Evolutionary conservation across 768 basidiomycete genomes (phyloP).

Genomic region (Calocera viscosa): DNA sequence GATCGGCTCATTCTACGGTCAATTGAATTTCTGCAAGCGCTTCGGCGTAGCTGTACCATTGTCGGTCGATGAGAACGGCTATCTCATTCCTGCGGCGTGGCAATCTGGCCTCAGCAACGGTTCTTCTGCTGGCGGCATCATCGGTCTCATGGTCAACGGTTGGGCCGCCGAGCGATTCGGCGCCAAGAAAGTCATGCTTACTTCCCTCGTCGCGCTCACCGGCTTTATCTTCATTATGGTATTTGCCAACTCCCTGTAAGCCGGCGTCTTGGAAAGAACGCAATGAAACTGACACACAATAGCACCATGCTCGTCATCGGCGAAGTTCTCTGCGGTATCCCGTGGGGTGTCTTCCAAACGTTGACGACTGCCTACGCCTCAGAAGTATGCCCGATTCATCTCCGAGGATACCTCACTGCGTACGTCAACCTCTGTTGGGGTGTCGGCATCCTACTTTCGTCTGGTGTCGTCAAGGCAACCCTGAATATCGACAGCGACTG

Average conservation of each 20-base stretch:
- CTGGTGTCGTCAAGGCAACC: slow-evolving; percentile 21
- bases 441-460: slow-evolving; percentile 20
- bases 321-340: slow-evolving; percentile 25
- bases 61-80: slow-evolving; percentile 21
- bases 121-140: slow-evolving; percentile 24
- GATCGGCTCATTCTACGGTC: slow-evolving; percentile 16
- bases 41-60: slow-evolving; percentile 10
- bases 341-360: slow-evolving; percentile 27
- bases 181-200: slow-evolving; percentile 25
- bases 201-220: slow-evolving; percentile 18
- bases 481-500: slow-evolving; percentile 18
- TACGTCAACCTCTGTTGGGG: slow-evolving; percentile 30
- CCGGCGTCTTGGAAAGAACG: too few species aligned
- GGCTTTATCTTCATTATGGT: slow-evolving; percentile 22
- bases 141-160: slow-evolving; percentile 28
- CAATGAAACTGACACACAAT: too few species aligned
- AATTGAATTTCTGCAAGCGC: slow-evolving; percentile 9
- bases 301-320: slow-evolving; percentile 18
- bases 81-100: slow-evolving; percentile 29
- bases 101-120: slow-evolving; percentile 30
- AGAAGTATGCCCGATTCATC: slow-evolving; percentile 26
- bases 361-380: slow-evolving; percentile 27
- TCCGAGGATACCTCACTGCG: slow-evolving; percentile 23
- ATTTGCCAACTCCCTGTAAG: slow-evolving; percentile 20
- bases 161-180: slow-evolving; percentile 28